Base-by-base conservation (phyloP, 768 basidiomycete genomes). In the Termitomyces sp. region DNA sequence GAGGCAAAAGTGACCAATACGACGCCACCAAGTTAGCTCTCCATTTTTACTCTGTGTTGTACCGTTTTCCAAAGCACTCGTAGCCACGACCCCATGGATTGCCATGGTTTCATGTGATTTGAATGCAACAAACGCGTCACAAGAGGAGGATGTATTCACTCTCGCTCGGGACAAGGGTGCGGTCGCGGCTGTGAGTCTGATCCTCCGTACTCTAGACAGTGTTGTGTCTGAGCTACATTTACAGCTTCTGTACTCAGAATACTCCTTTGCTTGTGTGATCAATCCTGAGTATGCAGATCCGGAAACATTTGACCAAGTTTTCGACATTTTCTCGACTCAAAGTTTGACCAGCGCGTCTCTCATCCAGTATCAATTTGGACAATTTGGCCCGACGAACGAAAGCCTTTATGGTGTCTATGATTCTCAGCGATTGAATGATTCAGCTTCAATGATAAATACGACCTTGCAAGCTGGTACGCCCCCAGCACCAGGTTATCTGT, bases 11-110 rank as follows among this genome's bases (percentile, higher is more conserved):
- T 78, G 12, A 74, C 72, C 27, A 76, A 79, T 57, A 68, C 72
- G 32, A 81, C 77, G 43, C 81, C 84, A 74, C 72, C 84, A 50
- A 75, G 77, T 79, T 57, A 69, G 77, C 67, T 39, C 13, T 9
- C 20, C 51, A 50, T 49, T 14, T 22, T 27, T 24, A 34, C 16
- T 30, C 6, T 53, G 42, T 51, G 53, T 53, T 40, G 42, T 53
- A 20, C 1, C n/a, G 13, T 14, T 30, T 57, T 56, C 22, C 49
- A 48, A 34, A 14, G 14, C 20, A 34, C 46, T 46, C 18, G 6
- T 68, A 82, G 88, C 90, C 3, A 77, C 74, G 5, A 91, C 93
- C 0, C 93, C 95, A 4, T 97, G 94, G 93, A 89, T 97, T 64
- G 95, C 95, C 13, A 79, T 95, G 62, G 82, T 97, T 49, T 82